phyloP scores from a whole-genome alignment of 169 alveolate species.

The Cystoisospora suis region DNA sequence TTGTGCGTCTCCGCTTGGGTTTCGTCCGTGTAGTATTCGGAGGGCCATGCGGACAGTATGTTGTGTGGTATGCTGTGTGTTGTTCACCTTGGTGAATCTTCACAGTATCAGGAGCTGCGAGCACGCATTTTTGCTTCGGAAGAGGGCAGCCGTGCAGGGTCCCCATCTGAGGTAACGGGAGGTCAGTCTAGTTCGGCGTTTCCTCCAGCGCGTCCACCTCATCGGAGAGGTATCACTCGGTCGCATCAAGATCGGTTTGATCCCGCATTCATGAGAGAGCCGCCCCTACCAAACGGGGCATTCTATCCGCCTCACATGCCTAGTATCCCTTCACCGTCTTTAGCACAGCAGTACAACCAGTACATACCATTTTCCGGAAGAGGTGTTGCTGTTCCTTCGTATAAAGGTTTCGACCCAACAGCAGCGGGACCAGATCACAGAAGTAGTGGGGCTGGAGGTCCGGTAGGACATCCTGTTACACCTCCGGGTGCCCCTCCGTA shows the following conservation, averaged over 20 bases:
- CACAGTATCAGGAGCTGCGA: constrained; percentile 12
- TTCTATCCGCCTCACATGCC: too few species aligned
- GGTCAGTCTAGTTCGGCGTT: neutral
- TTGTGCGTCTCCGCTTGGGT: neutral
- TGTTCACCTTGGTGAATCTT: neutral
- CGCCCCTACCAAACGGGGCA: too few species aligned
- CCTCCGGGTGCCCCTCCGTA: too few species aligned
- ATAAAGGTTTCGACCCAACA: too few species aligned
- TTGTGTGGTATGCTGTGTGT: neutral
- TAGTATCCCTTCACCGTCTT: neutral
- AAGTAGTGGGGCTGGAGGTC: neutral
- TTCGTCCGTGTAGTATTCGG: neutral
- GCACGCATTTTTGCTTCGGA: constrained; percentile 9
- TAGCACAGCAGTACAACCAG: neutral
- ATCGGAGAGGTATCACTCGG: neutral
- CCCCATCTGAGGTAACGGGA: neutral
- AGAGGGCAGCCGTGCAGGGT: neutral
- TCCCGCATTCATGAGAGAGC: constrained; percentile 7
- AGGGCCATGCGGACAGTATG: neutral
- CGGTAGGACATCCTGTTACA: neutral
- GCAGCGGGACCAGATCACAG: neutral
- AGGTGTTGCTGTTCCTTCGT: neutral
- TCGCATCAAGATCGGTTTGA: neutral
- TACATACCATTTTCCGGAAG: neutral
- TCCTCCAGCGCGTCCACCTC: neutral